Evolutionary conservation across 192 early-diverging fungal species (phyloP).

Genomic region (Pilaira anomala): DNA sequence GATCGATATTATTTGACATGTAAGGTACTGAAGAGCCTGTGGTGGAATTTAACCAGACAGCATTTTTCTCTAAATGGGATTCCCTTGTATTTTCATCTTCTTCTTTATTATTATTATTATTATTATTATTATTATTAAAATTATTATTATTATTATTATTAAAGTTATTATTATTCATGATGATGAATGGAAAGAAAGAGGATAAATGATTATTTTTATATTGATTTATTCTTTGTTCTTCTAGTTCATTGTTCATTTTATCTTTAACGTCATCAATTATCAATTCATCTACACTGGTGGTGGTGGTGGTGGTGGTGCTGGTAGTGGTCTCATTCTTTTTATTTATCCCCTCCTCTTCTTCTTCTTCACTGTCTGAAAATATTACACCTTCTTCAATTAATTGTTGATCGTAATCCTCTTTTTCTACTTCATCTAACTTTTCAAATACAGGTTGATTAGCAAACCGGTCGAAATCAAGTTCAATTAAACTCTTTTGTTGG

Average conservation of each 20-base stretch:
- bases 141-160: background rate
- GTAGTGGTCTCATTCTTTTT: too few species aligned
- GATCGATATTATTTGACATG: background rate
- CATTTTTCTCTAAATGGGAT: background rate
- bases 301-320: too few species aligned
- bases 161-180: background rate
- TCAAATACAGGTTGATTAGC: background rate
- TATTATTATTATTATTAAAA: background rate
- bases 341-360: too few species aligned
- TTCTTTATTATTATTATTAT: background rate
- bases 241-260: background rate
- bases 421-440: too few species aligned
- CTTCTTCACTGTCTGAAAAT: background rate
- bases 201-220: background rate
- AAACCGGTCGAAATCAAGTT: conserved; percentile 9
- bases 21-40: conserved; percentile 8
- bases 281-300: background rate
- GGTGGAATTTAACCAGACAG: background rate
- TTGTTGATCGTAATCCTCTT: background rate
- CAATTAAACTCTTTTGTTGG: background rate
- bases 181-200: conserved; percentile 8
- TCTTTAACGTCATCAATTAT: background rate
- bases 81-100: background rate
- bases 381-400: background rate
- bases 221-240: background rate